Percentiles rank a stretch among this genome's conserved stretches.
These are phyloP conservation scores for Berkeleyomyces basicola DNA, from an alignment of 2,329 filamentous ascomycete species.

Conservation along the genomic window DNA sequence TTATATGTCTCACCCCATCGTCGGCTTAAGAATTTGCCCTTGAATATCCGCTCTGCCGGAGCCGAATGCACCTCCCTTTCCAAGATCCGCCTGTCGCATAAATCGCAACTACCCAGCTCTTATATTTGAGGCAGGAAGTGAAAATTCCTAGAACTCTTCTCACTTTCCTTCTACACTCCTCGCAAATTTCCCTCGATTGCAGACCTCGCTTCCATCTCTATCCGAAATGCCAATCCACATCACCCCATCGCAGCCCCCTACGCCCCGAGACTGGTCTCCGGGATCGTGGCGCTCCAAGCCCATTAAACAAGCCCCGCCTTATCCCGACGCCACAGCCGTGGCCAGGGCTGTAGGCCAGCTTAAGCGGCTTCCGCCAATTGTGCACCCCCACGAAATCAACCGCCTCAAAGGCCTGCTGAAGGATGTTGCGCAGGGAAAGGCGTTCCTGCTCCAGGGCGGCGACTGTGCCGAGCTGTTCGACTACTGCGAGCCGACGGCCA, in stretches of 20 bases:
- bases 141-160: background rate
- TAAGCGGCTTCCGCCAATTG: constrained; percentile 54
- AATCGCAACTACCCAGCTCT: too few relatives aligned
- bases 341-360: constrained; percentile 47
- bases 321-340: constrained; percentile 45
- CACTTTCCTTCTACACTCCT: background rate
- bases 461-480: constrained; percentile 96
- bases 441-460: constrained; percentile 87
- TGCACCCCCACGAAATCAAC: constrained; percentile 65
- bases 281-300: constrained; percentile 62
- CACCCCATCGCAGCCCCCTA: background rate
- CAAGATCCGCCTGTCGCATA: background rate
- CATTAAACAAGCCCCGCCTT: constrained; percentile 59
- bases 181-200: background rate
- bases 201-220: background rate
- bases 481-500: constrained; percentile 78
- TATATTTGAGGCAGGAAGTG: background rate
- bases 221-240: background rate
- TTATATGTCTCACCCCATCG: background rate
- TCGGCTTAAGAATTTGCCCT: background rate
- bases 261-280: constrained; percentile 33
- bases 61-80: background rate
- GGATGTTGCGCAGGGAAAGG: constrained; percentile 77
- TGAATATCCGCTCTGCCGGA: background rate
- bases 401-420: constrained; percentile 61